phyloP scores from a whole-genome alignment of 2,329 filamentous ascomycete genomes.

The Stylonectria norvegica region DNA sequence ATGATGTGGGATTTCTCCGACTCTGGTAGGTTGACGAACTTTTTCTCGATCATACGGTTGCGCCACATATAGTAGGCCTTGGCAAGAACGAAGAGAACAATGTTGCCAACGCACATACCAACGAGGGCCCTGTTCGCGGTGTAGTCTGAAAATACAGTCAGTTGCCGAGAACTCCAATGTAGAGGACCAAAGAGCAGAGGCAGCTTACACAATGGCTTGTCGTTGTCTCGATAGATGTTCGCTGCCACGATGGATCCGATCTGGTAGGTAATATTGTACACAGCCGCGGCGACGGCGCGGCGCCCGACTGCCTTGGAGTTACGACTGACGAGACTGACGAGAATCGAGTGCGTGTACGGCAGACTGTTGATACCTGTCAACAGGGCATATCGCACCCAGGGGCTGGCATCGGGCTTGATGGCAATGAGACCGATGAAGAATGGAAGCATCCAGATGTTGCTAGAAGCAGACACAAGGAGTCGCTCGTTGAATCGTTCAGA shows the following conservation, averaged over 20 bases:
- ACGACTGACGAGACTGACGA: slow-evolving; percentile 44
- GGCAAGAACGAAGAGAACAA: slow-evolving; percentile 27
- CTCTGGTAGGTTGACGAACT: not conserved
- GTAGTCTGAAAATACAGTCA: slow-evolving; percentile 1
- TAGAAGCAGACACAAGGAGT: slow-evolving; percentile 26
- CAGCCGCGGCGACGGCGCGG: slow-evolving; percentile 58
- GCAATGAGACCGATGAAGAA: slow-evolving; percentile 25
- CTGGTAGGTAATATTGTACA: slow-evolving; percentile 58
- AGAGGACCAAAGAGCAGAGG: slow-evolving; percentile 3
- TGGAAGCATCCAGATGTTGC: slow-evolving; percentile 13
- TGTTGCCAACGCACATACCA: slow-evolving; percentile 39
- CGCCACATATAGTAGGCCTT: slow-evolving; percentile 34
- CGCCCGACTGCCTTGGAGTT: slow-evolving; percentile 61
- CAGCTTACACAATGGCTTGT: slow-evolving; percentile 22
- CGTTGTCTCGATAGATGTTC: slow-evolving; percentile 37
- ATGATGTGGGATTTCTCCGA: not conserved
- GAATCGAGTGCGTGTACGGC: slow-evolving; percentile 40
- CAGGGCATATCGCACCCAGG: slow-evolving; percentile 31
- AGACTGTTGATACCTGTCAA: slow-evolving; percentile 30
- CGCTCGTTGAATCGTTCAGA: slow-evolving; percentile 35
- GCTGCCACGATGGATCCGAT: slow-evolving; percentile 39
- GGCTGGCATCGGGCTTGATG: slow-evolving; percentile 24
- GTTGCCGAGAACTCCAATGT: no score
- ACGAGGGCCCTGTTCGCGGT: slow-evolving; percentile 54
- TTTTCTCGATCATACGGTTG: slow-evolving; percentile 19